Base-by-base conservation (phyloP, 805 yeast genomes). In the Geotrichum ghanense region DNA sequence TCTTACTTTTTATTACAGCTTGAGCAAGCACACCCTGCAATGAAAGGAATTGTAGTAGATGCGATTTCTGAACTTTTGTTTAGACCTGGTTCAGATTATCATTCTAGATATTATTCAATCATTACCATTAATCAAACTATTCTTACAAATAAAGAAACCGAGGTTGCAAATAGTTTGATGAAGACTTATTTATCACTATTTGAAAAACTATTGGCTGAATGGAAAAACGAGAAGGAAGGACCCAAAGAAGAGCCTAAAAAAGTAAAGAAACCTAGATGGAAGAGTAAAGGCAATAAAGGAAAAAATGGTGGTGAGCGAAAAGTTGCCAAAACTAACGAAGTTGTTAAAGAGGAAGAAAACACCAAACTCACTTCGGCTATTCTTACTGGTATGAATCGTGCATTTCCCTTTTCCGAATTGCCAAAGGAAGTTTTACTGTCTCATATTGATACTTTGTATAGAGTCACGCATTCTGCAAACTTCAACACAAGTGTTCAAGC, bases 401-500 rank as follows among this genome's bases (percentile, higher is more conserved):
- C 97, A 0, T 90, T 86, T 72, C 97, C 97, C 47, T 92, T 85
- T 62, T 79, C 95, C 1, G 73, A 78, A 52, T 69, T 92, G 46
- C 74, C 78, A 34, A 79, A 81, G 23, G 75, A 76, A 4, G 86
- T 81, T 59, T 66, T 68, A 45, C 76, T 78, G 53, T 70, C 75
- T 50, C 97, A 92, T 66, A 70, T 90, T 59, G 82, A 86, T 59
- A 81, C 95, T 0, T 68, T 92, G 48, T 92, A 83, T 73, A 78
- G 78, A 58, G 90, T 90, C 61, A 89, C 97, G 3, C 97, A 90
- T 63, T 82, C 95, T 16, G 79, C 95, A 22, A 92, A 92, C 62
- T 89, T 90, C 71, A 86, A 86, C 63, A 90, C 98, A 2, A 81
- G 94, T 12, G 80, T 92, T 21, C 98, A 92, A 68, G 95, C 97